phyloP scores from a whole-genome alignment of 2,329 filamentous ascomycete genomes.

The Botrytis sinoallii region DNA sequence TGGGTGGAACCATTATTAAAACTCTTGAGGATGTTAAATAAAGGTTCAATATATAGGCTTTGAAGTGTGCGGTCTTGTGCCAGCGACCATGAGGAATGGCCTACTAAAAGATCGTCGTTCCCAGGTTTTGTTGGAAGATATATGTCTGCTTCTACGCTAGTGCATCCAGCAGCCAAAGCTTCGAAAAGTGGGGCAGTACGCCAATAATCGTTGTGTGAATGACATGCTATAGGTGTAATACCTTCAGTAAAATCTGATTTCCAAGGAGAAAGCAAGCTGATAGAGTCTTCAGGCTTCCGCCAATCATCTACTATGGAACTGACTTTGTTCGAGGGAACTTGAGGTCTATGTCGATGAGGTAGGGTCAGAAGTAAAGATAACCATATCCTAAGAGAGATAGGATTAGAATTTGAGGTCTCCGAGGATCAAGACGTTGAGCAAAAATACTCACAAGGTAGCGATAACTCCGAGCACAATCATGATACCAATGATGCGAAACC shows the following conservation, averaged over 20 bases:
- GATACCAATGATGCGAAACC: too few relatives aligned
- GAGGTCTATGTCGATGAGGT: neutral
- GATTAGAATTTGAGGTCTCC: neutral
- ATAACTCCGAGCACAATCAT: neutral
- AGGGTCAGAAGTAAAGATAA: neutral
- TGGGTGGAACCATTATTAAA: constrained; percentile 40
- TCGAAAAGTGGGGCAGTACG: constrained; percentile 45
- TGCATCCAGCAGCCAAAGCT: constrained; percentile 54
- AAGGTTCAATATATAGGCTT: constrained; percentile 57
- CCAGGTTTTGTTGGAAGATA: constrained; percentile 54
- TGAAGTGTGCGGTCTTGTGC: constrained; percentile 51
- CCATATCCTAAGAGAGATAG: neutral
- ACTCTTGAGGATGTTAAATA: constrained; percentile 51
- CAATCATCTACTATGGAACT: neutral
- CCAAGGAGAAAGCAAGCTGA: neutral
- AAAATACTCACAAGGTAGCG: neutral
- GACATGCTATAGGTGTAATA: neutral
- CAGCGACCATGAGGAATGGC: constrained; percentile 53
- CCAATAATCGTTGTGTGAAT: constrained; percentile 58
- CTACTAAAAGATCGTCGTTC: constrained; percentile 47
- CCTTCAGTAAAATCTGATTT: neutral
- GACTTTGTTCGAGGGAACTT: neutral
- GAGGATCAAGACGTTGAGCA: neutral
- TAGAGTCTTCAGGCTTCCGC: neutral
- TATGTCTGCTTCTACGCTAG: constrained; percentile 58